A percentile compares a stretch with the other conserved stretches of the same genome.
phyloP scores from a whole-genome alignment of 768 basidiomycete genomes.

The Auriscalpium microsporum region DNA sequence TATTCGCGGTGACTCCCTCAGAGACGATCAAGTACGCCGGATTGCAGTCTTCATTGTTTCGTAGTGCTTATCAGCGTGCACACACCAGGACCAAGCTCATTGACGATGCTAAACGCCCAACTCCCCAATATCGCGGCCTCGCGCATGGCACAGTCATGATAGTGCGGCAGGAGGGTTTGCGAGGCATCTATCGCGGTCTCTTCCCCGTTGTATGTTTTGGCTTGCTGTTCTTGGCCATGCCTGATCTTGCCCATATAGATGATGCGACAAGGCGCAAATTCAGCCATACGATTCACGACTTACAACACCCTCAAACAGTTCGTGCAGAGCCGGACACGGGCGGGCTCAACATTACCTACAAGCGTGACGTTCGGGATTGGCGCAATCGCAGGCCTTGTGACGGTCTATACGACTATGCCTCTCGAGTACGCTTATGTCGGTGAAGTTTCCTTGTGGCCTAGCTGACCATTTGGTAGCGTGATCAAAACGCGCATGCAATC shows the following conservation, averaged over 20 bases:
- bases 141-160: constrained; percentile 79
- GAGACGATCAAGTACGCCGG: constrained; percentile 91
- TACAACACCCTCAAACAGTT: constrained; percentile 92
- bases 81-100: constrained; percentile 84
- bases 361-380: constrained; percentile 93
- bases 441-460: not conserved
- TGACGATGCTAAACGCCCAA: constrained; percentile 80
- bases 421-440: constrained; percentile 46
- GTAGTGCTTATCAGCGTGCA: not conserved
- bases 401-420: constrained; percentile 86
- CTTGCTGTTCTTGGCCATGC: not conserved
- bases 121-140: constrained; percentile 81
- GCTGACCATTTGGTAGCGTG: constrained; percentile 43
- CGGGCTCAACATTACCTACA: constrained; percentile 78
- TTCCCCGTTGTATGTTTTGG: constrained; percentile 75
- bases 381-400: constrained; percentile 87
- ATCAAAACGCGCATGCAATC: constrained; percentile 99
- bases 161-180: constrained; percentile 74
- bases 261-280: constrained; percentile 97
- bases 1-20: constrained; percentile 93
- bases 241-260: constrained; percentile 41
- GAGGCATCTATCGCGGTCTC: constrained; percentile 82
- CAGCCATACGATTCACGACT: constrained; percentile 91
- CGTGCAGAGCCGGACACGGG: constrained; percentile 74
- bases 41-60: not conserved